Percentiles rank a stretch among this genome's conserved stretches.
These are phyloP conservation scores for Leavenworthia alabamica DNA, from an alignment of 345 rosid genomes.

Conservation along the genomic window DNA sequence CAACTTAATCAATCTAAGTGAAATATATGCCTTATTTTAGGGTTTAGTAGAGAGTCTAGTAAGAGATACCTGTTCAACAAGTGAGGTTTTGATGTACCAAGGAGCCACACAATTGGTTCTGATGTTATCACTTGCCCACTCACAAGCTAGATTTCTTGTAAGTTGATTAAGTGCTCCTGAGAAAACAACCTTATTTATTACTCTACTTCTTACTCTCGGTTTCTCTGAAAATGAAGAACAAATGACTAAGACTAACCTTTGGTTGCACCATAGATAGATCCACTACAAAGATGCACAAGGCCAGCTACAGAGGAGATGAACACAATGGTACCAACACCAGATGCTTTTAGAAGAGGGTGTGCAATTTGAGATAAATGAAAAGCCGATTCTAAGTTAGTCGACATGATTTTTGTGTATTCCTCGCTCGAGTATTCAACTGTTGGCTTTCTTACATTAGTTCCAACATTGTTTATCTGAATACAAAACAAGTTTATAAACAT, in stretches of 20 bases:
- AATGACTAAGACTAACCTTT: slow-evolving; percentile 61
- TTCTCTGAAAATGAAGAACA: neutral
- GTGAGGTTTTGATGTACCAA: slow-evolving; percentile 77
- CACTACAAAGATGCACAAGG: slow-evolving; percentile 36
- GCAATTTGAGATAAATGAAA: slow-evolving; percentile 74
- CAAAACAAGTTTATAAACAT: no score
- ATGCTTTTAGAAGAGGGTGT: slow-evolving; percentile 79
- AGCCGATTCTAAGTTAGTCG: slow-evolving; percentile 69
- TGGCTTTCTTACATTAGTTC: slow-evolving; percentile 77
- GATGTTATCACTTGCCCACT: slow-evolving; percentile 89
- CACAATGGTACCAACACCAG: slow-evolving; percentile 71
- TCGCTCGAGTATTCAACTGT: slow-evolving; percentile 61
- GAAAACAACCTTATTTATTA: neutral
- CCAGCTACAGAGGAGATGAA: slow-evolving; percentile 88
- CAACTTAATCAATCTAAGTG: no score
- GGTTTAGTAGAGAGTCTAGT: no score
- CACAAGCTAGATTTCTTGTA: slow-evolving; percentile 76
- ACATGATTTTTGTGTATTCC: slow-evolving; percentile 50
- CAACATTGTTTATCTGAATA: slow-evolving; percentile 75
- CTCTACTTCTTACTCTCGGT: neutral
- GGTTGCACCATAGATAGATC: slow-evolving; percentile 62
- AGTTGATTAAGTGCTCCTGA: slow-evolving; percentile 81
- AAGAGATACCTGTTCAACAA: slow-evolving; percentile 54
- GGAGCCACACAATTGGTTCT: slow-evolving; percentile 77
- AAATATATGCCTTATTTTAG: no score